Conservation (phyloP, 768 basidiomycete genomes). For the Russula brevipes region DNA sequence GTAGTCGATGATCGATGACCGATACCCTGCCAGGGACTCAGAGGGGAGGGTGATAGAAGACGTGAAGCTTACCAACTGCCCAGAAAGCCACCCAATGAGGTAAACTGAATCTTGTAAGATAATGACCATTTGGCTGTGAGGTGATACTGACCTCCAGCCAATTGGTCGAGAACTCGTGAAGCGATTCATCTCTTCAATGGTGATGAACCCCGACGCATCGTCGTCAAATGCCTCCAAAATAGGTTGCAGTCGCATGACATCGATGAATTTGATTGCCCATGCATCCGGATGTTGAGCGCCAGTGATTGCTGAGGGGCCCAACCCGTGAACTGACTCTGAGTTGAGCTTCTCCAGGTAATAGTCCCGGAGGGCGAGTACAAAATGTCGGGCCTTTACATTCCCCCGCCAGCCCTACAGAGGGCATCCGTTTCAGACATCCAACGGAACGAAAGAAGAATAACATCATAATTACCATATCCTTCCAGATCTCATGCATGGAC, state of each 20-base stretch:
- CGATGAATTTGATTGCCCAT: constrained; percentile 30
- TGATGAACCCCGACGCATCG: constrained; percentile 34
- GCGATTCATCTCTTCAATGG: constrained; percentile 19
- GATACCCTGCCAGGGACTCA: constrained; percentile 5
- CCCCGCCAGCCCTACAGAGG: constrained; percentile 22
- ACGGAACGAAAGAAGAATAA: background rate
- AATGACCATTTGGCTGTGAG: background rate
- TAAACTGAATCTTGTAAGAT: constrained; percentile 21
- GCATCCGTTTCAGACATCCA: background rate
- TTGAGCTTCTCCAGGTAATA: constrained; percentile 29
- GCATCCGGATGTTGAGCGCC: constrained; percentile 20
- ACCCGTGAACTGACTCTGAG: background rate
- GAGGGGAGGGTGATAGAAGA: background rate
- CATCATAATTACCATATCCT: constrained; percentile 27
- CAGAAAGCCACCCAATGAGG: constrained; percentile 34
- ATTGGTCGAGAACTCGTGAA: constrained; percentile 22
- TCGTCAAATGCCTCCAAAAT: constrained; percentile 35
- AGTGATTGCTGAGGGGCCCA: background rate
- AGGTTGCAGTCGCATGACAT: constrained; percentile 24
- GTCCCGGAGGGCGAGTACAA: constrained; percentile 31
- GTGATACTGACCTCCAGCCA: constrained; percentile 28
- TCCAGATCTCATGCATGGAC: constrained; percentile 23
- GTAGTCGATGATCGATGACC: constrained; percentile 14
- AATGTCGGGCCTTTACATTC: constrained; percentile 22
- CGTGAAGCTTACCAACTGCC: constrained; percentile 24